phyloP scores from a whole-genome alignment of 1,139 yeast species.

The Geotrichum carabidarum region DNA sequence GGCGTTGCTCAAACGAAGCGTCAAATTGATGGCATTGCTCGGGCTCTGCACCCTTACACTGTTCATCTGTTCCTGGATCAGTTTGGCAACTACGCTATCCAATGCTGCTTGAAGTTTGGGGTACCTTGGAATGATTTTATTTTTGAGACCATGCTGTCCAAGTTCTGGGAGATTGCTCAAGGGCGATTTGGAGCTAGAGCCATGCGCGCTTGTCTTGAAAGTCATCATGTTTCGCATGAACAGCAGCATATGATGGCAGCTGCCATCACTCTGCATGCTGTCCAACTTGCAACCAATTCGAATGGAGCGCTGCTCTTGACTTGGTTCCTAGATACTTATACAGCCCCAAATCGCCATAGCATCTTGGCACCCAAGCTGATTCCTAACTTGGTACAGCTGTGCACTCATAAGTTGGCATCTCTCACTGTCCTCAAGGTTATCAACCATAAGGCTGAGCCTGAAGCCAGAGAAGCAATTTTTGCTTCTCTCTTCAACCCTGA shows the following conservation, averaged over 20 bases:
- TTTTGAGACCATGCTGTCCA: constrained; percentile 73
- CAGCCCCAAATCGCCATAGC: constrained; percentile 53
- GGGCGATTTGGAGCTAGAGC: constrained; percentile 96
- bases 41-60: constrained; percentile 72
- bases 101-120: constrained; percentile 87
- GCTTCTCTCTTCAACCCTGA: constrained; percentile 49
- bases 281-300: constrained; percentile 72
- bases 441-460: constrained; percentile 57
- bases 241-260: constrained; percentile 73
- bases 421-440: constrained; percentile 75
- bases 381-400: constrained; percentile 58
- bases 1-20: constrained; percentile 64
- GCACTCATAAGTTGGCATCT: constrained; percentile 84
- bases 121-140: constrained; percentile 85
- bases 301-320: constrained; percentile 88
- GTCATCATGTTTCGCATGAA: constrained; percentile 57
- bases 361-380: constrained; percentile 55
- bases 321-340: constrained; percentile 90
- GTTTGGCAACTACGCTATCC: constrained; percentile 93
- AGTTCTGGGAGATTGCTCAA: constrained; percentile 75
- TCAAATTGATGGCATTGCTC: constrained; percentile 65
- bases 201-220: constrained; percentile 85
- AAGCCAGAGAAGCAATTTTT: constrained; percentile 60
- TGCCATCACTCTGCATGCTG: constrained; percentile 71
- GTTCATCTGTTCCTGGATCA: constrained; percentile 88